Percentiles rank a stretch among this genome's conserved stretches.
Evolutionary conservation across 1,139 yeast genomes (phyloP).

Genomic region (Komagataea norvegica): DNA sequence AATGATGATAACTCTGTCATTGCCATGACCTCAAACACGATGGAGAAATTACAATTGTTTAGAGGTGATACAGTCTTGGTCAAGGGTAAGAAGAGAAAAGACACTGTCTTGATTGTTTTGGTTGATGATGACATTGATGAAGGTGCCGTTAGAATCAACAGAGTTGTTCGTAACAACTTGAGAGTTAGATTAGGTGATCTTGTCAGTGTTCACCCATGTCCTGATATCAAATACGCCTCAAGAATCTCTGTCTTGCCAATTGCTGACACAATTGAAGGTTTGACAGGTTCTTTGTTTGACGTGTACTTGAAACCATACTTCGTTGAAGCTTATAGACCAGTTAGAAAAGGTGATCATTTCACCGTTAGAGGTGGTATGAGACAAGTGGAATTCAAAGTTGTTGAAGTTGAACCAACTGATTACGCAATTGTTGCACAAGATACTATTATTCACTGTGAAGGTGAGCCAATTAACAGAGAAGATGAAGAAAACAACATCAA

Average conservation of each 20-base stretch:
- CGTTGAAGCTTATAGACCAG: slow-evolving; percentile 98
- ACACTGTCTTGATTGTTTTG: slow-evolving; percentile 92
- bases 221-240: slow-evolving; percentile 92
- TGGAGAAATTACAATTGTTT: slow-evolving; percentile 92
- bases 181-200: slow-evolving; percentile 93
- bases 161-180: slow-evolving; percentile 93
- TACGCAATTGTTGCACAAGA: slow-evolving; percentile 98
- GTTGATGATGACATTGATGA: slow-evolving; percentile 97
- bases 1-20: slow-evolving; percentile 96
- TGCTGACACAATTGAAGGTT: slow-evolving; percentile 97
- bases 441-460: slow-evolving; percentile 97
- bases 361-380: slow-evolving; percentile 99
- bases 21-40: slow-evolving; percentile 89
- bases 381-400: slow-evolving; percentile 97
- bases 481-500: slow-evolving; percentile 95
- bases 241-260: slow-evolving; percentile 95
- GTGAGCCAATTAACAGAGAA: slow-evolving; percentile 98
- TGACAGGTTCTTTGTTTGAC: slow-evolving; percentile 96
- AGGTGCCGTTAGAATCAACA: slow-evolving; percentile 89
- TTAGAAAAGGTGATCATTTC: slow-evolving; percentile 94
- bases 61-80: slow-evolving; percentile 97
- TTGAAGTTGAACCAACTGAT: slow-evolving; percentile 96
- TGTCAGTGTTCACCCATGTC: slow-evolving; percentile 89
- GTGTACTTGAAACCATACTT: slow-evolving; percentile 96
- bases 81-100: slow-evolving; percentile 97